phyloP scores from a whole-genome alignment of 306 rosid genomes.

The Cicer arietinum region DNA sequence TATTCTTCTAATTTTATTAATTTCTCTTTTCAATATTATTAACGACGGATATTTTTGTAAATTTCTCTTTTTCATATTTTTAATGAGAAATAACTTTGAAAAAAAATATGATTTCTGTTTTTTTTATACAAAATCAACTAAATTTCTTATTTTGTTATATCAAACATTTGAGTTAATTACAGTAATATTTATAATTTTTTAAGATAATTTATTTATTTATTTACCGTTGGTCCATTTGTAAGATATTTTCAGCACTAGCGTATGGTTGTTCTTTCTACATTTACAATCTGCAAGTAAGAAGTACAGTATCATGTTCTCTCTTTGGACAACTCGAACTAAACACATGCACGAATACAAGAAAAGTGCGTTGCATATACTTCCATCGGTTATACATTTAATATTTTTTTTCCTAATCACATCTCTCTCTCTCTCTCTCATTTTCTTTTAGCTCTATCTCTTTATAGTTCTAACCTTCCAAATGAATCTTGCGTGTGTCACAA shows the following conservation, averaged over 20 bases:
- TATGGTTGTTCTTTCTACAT: not conserved
- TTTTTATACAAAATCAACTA: too few relatives aligned
- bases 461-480: not conserved
- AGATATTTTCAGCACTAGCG: not conserved
- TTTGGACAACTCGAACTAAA: slow-evolving; percentile 1
- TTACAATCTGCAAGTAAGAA: not conserved
- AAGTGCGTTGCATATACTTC: slow-evolving; percentile 23
- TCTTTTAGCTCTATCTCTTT: not conserved
- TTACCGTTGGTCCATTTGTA: not conserved
- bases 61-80: too few relatives aligned
- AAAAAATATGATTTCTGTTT: too few relatives aligned
- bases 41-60: too few relatives aligned
- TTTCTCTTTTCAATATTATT: too few relatives aligned
- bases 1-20: too few relatives aligned
- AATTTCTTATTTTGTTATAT: too few relatives aligned
- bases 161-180: too few relatives aligned
- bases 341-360: slow-evolving; percentile 28
- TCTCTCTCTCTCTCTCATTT: not conserved
- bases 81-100: too few relatives aligned
- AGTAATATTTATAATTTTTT: too few relatives aligned
- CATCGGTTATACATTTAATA: not conserved
- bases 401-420: not conserved
- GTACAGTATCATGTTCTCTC: slow-evolving; percentile 1
- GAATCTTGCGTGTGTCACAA: slow-evolving; percentile 51
- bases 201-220: not conserved